Base-by-base conservation (phyloP, 345 rosid genomes). In the Microcos paniculata region DNA sequence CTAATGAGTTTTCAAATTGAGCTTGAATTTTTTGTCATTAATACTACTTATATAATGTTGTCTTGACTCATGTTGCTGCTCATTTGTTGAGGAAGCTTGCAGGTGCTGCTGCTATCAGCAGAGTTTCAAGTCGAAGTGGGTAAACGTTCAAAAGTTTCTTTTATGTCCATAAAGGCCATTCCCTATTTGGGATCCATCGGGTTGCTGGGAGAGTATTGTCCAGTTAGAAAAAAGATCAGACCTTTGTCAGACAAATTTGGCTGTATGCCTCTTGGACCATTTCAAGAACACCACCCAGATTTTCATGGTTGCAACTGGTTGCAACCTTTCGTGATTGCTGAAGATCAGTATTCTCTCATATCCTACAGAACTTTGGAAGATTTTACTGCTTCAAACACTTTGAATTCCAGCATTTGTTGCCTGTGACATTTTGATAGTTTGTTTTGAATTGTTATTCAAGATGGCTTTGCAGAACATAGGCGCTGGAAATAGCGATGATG, bases 391-490 rank as follows among this genome's bases (percentile, higher is more conserved):
- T 43, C n/a, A 15, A 6, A 7, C 45, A 11, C 70, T 11, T 58
- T 69, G 26, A 57, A 13, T 49, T 40, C 53, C 6, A 70, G 65
- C 45, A 35, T 68, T 68, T 74, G 53, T 56, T 40, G 26, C 43
- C 49, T 8, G 63, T 66, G 48, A 62, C 26, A 33, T 72, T 12
- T 26, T 31, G 31, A 45, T 19, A 33, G 51, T 56, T 57, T 33
- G 58, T 38, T 59, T 45, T 33, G 71, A 58, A 78, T 61, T 63
- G 48, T 30, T 61, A 61, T 14, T 67, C 81, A 83, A 80, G 71
- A 89, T 91, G 93, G 93, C 96, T 16, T 80, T 91, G 82, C 88
- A 84, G 56, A 91, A 91, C 79, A 89, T 91, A 74, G 93, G 96
- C 83, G 96, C 92, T 78, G 87, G 88, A 62, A 91, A 91, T 82